Conservation (phyloP, 75 land plant species). For the Sequoiadendron giganteum region DNA sequence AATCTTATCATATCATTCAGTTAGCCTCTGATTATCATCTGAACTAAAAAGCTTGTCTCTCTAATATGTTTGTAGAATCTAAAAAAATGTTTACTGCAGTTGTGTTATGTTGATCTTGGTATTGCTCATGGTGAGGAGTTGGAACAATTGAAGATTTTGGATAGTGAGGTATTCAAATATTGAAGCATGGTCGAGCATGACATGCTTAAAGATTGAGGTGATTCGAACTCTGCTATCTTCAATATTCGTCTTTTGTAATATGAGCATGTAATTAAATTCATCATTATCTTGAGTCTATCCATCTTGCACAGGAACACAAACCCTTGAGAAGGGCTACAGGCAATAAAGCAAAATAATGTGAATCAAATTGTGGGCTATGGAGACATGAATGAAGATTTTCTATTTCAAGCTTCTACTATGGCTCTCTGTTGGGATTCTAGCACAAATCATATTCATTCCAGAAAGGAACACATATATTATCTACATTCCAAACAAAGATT, state of each 20-base stretch:
- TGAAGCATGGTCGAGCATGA: neutral
- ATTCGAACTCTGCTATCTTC: neutral
- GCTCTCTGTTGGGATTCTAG: neutral
- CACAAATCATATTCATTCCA: neutral
- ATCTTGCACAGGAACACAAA: neutral
- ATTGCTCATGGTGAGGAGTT: constrained; percentile 64
- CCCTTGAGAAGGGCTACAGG: neutral
- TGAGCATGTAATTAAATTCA: neutral
- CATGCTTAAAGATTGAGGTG: neutral
- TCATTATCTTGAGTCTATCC: neutral
- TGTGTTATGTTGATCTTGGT: constrained; percentile 80
- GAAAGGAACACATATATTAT: neutral
- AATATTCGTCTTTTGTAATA: neutral
- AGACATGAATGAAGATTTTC: neutral
- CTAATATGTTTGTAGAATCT: neutral
- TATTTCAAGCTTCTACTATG: neutral
- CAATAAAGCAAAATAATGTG: neutral
- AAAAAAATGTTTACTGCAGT: constrained; percentile 22
- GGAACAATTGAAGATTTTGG: constrained; percentile 60
- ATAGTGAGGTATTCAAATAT: constrained; percentile 27
- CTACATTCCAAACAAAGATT: neutral
- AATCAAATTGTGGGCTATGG: neutral
- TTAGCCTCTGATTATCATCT: neutral
- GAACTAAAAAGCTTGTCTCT: neutral
- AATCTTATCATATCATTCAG: neutral